Percentiles rank a stretch among this genome's conserved stretches.
phyloP scores from a whole-genome alignment of 352 stramenopile genomes.

The Phytophthora cryptogea region DNA sequence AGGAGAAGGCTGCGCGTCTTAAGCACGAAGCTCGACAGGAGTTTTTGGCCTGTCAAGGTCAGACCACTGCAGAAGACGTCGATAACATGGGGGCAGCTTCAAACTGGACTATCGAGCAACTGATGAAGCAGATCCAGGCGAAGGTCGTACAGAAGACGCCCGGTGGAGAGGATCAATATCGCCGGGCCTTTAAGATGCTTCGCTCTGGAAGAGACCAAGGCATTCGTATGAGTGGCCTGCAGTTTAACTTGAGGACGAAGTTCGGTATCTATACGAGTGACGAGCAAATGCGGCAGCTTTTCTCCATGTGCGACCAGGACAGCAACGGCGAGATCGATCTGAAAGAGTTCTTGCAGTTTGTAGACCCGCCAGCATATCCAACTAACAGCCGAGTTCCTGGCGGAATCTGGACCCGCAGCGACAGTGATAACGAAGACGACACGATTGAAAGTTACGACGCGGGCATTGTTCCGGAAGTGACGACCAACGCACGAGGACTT shows the following conservation, averaged over 20 bases:
- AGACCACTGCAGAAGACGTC: slow-evolving; percentile 31
- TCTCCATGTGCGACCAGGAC: slow-evolving; percentile 64
- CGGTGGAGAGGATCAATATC: slow-evolving; percentile 77
- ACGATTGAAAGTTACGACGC: slow-evolving; percentile 17
- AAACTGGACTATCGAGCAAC: slow-evolving; percentile 66
- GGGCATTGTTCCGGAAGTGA: background rate
- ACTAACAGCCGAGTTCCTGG: slow-evolving; percentile 55
- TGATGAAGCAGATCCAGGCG: slow-evolving; percentile 75
- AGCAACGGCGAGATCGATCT: slow-evolving; percentile 76
- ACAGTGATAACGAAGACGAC: slow-evolving; percentile 28
- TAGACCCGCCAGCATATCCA: slow-evolving; percentile 67
- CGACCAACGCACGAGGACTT: background rate
- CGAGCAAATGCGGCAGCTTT: slow-evolving; percentile 70
- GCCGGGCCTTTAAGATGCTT: slow-evolving; percentile 82
- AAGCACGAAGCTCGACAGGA: slow-evolving; percentile 68
- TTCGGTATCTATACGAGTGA: slow-evolving; percentile 83
- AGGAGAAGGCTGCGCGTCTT: slow-evolving; percentile 55
- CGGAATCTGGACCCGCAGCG: slow-evolving; percentile 58
- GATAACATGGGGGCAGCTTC: slow-evolving; percentile 51
- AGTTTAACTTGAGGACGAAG: slow-evolving; percentile 78
- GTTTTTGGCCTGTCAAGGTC: slow-evolving; percentile 43
- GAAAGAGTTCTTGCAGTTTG: slow-evolving; percentile 75
- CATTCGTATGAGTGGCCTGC: slow-evolving; percentile 71
- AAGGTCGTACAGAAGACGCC: slow-evolving; percentile 84
- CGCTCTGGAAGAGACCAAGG: slow-evolving; percentile 64